phyloP scores from a whole-genome alignment of 1,139 yeast genomes.

The Kodamaea derodonti region DNA sequence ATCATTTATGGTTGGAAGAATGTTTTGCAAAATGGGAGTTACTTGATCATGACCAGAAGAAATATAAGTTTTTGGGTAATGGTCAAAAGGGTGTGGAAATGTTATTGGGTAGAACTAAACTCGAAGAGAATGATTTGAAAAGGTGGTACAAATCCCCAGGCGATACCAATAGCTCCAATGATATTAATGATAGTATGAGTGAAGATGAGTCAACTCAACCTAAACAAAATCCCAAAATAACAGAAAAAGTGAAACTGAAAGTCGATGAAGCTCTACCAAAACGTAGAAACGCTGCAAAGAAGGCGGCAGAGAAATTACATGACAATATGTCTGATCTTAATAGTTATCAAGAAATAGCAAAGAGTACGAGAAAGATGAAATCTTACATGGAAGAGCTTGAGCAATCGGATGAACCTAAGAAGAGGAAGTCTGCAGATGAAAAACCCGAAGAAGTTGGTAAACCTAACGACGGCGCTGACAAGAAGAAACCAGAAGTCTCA shows the following conservation, averaged over 20 bases:
- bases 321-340: constrained; percentile 65
- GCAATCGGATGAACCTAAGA: constrained; percentile 8
- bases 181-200: constrained; percentile 35
- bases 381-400: constrained; percentile 34
- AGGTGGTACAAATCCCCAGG: constrained; percentile 31
- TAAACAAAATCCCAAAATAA: constrained; percentile 6
- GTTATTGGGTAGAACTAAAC: constrained; percentile 49
- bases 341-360: constrained; percentile 47
- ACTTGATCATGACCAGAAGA: constrained; percentile 39
- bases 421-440: constrained; percentile 1
- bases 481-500: neutral
- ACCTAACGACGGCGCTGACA: neutral
- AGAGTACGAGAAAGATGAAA: constrained; percentile 39
- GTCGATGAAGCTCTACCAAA: constrained; percentile 4
- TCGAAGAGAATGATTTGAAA: constrained; percentile 38
- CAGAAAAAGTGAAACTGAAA: constrained; percentile 6
- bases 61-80: constrained; percentile 47
- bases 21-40: constrained; percentile 59
- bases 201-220: constrained; percentile 23
- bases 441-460: constrained; percentile 2
- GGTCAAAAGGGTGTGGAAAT: constrained; percentile 34
- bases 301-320: constrained; percentile 66
- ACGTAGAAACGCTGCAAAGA: constrained; percentile 53
- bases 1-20: constrained; percentile 91
- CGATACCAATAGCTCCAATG: constrained; percentile 9